Evolutionary conservation across 1,139 yeast species (phyloP).

Genomic region (Candida sanyaensis): DNA sequence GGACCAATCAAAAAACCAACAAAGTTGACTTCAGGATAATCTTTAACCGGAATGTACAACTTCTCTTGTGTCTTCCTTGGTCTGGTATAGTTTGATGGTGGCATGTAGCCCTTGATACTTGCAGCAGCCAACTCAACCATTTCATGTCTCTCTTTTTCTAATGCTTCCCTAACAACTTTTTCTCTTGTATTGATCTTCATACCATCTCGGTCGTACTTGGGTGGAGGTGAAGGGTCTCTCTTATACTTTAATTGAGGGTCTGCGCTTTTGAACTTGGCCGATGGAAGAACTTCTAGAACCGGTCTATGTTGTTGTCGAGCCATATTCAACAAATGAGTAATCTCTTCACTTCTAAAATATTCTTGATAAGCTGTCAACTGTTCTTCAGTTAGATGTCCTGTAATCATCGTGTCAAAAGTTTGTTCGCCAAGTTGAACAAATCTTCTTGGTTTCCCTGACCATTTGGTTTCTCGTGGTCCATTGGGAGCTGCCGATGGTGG

Average conservation of each 20-base stretch:
- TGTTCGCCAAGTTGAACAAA: conserved; percentile 30
- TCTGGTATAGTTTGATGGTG: conserved; percentile 82
- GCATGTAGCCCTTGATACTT: conserved; percentile 72
- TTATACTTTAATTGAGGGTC: conserved; percentile 24
- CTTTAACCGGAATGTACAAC: conserved; percentile 80
- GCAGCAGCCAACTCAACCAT: conserved; percentile 74
- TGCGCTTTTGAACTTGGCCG: conserved; percentile 25
- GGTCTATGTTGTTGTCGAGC: conserved; percentile 56
- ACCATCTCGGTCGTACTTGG: conserved; percentile 81
- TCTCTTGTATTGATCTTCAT: conserved; percentile 85
- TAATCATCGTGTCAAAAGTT: conserved; percentile 41
- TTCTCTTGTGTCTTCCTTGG: conserved; percentile 74
- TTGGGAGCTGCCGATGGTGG: not conserved
- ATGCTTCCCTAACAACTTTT: conserved; percentile 54
- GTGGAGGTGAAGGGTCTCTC: conserved; percentile 91
- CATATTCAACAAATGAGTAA: conserved; percentile 45
- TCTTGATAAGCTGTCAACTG: conserved; percentile 83
- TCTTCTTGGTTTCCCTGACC: conserved; percentile 46
- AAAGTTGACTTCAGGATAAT: conserved; percentile 90
- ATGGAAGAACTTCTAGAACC: conserved; percentile 37
- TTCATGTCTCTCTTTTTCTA: conserved; percentile 79
- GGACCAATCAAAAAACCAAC: conserved; percentile 93
- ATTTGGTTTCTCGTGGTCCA: conserved; percentile 28
- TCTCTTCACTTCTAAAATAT: conserved; percentile 76
- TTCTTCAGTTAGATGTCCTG: conserved; percentile 72